These are phyloP conservation scores for Hymenoscyphus linearis DNA, from an alignment of 2,329 filamentous ascomycete genomes.

Conservation along the genomic window DNA sequence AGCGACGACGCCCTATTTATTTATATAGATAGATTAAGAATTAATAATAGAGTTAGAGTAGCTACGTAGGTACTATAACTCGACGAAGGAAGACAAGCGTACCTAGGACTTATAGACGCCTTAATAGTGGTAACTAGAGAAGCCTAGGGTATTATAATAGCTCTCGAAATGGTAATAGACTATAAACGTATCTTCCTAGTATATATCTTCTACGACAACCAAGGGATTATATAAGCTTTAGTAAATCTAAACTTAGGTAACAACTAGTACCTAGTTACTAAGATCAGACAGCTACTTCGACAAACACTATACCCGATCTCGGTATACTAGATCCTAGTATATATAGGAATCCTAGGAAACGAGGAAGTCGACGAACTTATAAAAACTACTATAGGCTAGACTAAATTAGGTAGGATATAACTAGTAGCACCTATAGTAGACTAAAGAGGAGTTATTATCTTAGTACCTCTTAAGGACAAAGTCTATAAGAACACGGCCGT, in stretches of 20 bases:
- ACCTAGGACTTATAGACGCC: background rate
- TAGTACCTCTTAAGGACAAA: background rate
- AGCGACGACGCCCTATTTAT: background rate
- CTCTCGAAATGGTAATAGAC: background rate
- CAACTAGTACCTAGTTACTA: background rate
- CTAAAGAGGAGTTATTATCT: background rate
- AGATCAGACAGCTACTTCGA: background rate
- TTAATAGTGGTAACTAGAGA: background rate
- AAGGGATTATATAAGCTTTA: background rate
- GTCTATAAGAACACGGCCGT: background rate
- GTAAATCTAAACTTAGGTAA: background rate
- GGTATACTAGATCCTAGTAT: background rate
- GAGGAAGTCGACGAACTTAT: background rate
- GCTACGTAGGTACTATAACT: background rate
- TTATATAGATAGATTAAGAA: background rate
- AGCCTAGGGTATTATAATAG: background rate
- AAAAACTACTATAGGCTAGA: background rate
- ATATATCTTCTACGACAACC: background rate
- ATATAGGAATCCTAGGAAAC: background rate
- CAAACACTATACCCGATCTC: background rate
- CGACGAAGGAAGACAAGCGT: background rate
- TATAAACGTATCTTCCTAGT: background rate
- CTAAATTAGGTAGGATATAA: background rate
- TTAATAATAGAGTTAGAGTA: background rate
- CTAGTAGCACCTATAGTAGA: background rate